phyloP scores from a whole-genome alignment of 441 rosid genomes.

The Pelargonium australe region DNA sequence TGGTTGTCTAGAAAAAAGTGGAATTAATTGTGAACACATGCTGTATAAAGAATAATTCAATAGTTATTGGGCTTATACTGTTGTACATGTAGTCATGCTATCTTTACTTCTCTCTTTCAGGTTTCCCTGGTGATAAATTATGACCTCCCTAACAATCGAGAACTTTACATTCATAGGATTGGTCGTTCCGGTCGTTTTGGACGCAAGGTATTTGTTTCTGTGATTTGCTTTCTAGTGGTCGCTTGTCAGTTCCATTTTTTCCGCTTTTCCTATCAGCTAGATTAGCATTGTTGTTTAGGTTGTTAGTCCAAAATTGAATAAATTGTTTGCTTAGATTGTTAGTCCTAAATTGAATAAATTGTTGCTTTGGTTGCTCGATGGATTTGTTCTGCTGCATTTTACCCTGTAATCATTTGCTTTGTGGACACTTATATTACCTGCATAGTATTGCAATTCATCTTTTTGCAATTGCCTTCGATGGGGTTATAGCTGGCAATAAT shows the following conservation, averaged over 20 bases:
- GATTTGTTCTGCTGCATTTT: too few species aligned
- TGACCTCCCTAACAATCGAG: constrained; percentile 95
- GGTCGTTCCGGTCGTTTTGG: constrained; percentile 98
- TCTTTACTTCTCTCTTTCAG: constrained; percentile 27
- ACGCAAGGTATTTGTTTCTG: constrained; percentile 46
- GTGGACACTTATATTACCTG: too few species aligned
- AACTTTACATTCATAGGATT: constrained; percentile 88
- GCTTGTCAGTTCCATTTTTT: background rate
- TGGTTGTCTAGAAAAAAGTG: too few species aligned
- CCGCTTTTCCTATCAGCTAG: background rate
- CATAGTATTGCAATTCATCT: too few species aligned
- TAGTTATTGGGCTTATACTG: background rate
- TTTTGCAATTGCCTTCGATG: too few species aligned
- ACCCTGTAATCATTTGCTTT: too few species aligned
- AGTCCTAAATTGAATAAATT: too few species aligned
- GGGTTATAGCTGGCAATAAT: too few species aligned
- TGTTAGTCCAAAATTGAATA: too few species aligned
- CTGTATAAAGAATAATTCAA: constrained; percentile 1
- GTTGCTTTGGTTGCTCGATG: too few species aligned
- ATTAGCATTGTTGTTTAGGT: background rate
- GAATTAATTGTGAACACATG: background rate
- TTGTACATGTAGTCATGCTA: background rate
- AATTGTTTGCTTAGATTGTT: too few species aligned
- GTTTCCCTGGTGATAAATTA: constrained; percentile 89
- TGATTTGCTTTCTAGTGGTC: background rate